Evolutionary conservation across 2,329 filamentous ascomycete species (phyloP), one percentile per base, ranked within the genome.

Genomic region (Nigrospora sphaerica): DNA sequence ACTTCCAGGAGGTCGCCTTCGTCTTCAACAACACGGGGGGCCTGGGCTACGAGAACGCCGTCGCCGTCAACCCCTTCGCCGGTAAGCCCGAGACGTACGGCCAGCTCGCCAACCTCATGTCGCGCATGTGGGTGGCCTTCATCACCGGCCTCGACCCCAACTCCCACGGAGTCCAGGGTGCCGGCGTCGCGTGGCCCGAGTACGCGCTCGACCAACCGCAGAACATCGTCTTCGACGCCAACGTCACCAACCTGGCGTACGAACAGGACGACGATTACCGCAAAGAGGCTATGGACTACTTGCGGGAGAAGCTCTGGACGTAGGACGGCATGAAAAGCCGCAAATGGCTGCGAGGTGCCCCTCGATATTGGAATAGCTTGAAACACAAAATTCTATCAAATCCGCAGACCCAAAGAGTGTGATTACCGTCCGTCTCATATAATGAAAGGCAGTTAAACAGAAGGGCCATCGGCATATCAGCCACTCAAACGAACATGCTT

Each of bases 1-100:
- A 72, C 52, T 71, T 70, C 55, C 60, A 72, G 45, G 74, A 78
- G 55, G 71, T 78, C 1, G 64, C 68, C 1, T 78, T 76, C 50
- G 75, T 79, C 9, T 74, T 81, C 41, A 57, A 75, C 50, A 80
- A 81, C 50, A 58, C 69, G 3, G 50, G 63, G 6, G 77, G 75
- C 1, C 49, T 62, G 3, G 74, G 75, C 1, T 75, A 73, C 46
- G 57, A 64, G 44, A 59, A 18, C 10, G 14, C 42, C 42, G 42
- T 44, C 33, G 13, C 52, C 3, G 47, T 42, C 1, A 65, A 64
- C 46, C 69, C 70, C 1, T 68, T 73, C 31, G 63, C 52, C 18
- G 62, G 62, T 39, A 62, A 67, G 54, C 67, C 72, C 1, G 54
- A 67, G 42, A 65, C 64, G 2, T 73, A 68, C 47, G 48, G 62